A percentile compares a stretch with the other conserved stretches of the same genome.
Conservation (phyloP, 148 eudicot genomes). For the Vaccinium macrocarpon region DNA sequence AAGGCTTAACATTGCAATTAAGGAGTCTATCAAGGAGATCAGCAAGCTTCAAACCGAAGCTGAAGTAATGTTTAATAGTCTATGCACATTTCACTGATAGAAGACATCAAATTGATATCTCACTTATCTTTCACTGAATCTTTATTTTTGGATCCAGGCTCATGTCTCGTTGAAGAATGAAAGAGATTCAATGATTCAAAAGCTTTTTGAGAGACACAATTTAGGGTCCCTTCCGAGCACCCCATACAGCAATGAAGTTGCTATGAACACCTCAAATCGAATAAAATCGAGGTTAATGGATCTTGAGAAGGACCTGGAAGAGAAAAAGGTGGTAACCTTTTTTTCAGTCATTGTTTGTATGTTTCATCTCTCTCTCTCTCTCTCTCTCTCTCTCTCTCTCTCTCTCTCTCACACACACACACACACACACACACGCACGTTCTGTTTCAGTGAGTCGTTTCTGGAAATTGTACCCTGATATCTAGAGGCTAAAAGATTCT, state of each 20-base stretch:
- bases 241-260: conserved; percentile 64
- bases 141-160: conserved; percentile 47
- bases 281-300: conserved; percentile 53
- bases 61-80: conserved; percentile 42
- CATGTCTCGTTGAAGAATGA: conserved; percentile 57
- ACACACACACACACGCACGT: no score
- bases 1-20: conserved; percentile 27
- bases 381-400: background rate
- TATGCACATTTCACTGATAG: conserved; percentile 5
- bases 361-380: background rate
- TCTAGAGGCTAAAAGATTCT: conserved; percentile 10
- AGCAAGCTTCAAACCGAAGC: conserved; percentile 78
- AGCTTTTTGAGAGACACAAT: conserved; percentile 61
- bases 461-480: background rate
- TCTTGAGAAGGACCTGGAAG: conserved; percentile 59
- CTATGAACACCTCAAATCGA: conserved; percentile 46
- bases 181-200: conserved; percentile 59
- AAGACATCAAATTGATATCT: background rate
- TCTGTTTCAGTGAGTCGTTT: conserved; percentile 4
- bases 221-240: conserved; percentile 57
- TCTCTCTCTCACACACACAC: background rate
- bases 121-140: conserved; percentile 11
- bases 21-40: conserved; percentile 38
- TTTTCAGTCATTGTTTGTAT: conserved; percentile 8
- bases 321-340: conserved; percentile 58